phyloP scores from a whole-genome alignment of 2,329 filamentous ascomycete genomes.

The Fusarium sp. region DNA sequence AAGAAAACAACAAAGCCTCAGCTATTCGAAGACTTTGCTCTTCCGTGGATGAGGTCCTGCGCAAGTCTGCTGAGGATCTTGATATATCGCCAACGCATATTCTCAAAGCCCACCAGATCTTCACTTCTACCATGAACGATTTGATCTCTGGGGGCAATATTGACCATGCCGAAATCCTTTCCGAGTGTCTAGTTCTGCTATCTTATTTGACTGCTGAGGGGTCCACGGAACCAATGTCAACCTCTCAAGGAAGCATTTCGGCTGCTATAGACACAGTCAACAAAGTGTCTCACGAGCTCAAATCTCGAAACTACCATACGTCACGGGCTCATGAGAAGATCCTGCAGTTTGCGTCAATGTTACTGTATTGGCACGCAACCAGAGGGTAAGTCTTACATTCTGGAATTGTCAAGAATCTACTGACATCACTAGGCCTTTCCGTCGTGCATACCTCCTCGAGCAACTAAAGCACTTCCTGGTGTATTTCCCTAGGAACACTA shows the following conservation, averaged over 20 bases:
- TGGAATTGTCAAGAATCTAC: background rate
- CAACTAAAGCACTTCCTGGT: constrained; percentile 70
- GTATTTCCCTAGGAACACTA: constrained; percentile 78
- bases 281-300: constrained; percentile 57
- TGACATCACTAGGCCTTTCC: constrained; percentile 66
- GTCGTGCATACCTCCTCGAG: constrained; percentile 72
- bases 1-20: constrained; percentile 46
- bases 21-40: constrained; percentile 57
- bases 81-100: constrained; percentile 52
- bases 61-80: constrained; percentile 21
- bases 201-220: constrained; percentile 68
- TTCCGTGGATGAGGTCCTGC: constrained; percentile 48
- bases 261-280: constrained; percentile 58
- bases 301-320: constrained; percentile 48
- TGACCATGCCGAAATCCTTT: constrained; percentile 63
- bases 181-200: constrained; percentile 73
- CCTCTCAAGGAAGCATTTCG: constrained; percentile 65
- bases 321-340: constrained; percentile 68
- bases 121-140: constrained; percentile 66
- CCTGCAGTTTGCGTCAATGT: constrained; percentile 73
- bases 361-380: constrained; percentile 74
- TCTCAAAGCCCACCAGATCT: constrained; percentile 64
- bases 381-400: constrained; percentile 57
- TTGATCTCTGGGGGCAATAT: constrained; percentile 62
- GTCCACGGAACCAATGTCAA: constrained; percentile 57